Base-by-base conservation (phyloP, 257 asterid genomes). In the Gardenia jasminoides region DNA sequence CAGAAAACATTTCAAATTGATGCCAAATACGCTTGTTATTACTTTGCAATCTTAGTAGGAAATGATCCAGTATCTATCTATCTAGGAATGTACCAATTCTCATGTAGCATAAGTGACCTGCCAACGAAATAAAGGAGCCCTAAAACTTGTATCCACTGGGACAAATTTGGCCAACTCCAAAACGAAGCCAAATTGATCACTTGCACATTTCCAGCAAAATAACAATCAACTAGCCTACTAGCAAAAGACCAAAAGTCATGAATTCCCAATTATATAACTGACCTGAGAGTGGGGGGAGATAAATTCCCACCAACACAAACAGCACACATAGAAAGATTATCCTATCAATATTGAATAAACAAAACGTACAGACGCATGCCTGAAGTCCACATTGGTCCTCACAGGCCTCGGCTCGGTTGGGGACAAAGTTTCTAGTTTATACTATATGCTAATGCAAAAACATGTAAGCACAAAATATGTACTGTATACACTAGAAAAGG, bases 351-450 rank as follows among this genome's bases (percentile, higher is more conserved):
- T n/a, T n/a, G 64, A 19, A 65, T 44, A 72, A 71, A 78, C 58
- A 67, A 54, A 68, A 68, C 43, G 36, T 36, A 52, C 68, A 78
- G 76, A 46, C 47, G 81, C 81, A 68, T 68, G 81, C 76, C 20
- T 39, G 31, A 26, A 11, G 39, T 36, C 64, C 28, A 68, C 16
- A 75, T 41, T 7, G 24, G 12, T 58, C 30, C 44, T 15, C 41
- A 5, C 41, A 36, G 41, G 41, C 41, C 41, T 36, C 59, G 8
- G 52, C 66, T 78, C 41, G 41, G 59, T 68, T 68, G 81, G 69
- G 76, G 69, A 52, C 70, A 72, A 73, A 78, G 70, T 68, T 8
- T 54, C 56, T 13, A 15, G 10, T 24, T 24, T 31, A 46, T 30
- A 17, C 39, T 46, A 67, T 74, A 36, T 13, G 2, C 8, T 39